Percentiles rank a stretch among this genome's conserved stretches.
Conservation (phyloP, 2,329 filamentous ascomycete genomes). For the Ciborinia camelliae region DNA sequence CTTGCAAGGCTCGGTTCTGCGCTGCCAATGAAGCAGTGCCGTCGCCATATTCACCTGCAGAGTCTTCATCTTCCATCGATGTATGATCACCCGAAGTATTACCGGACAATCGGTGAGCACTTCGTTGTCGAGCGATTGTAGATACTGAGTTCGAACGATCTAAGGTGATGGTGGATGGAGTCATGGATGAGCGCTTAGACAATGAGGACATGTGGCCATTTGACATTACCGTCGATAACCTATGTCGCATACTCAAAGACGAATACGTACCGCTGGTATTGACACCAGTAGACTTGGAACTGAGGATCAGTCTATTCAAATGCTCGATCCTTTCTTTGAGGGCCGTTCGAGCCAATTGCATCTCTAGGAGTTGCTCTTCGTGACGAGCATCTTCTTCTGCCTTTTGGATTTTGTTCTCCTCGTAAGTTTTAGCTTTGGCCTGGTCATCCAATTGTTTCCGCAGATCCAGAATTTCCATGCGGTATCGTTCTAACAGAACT, state of each 20-base stretch:
- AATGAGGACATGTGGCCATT: slow-evolving; percentile 47
- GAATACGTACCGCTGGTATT: slow-evolving; percentile 74
- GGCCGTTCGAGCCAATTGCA: slow-evolving; percentile 93
- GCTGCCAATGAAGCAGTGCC: slow-evolving; percentile 76
- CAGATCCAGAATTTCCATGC: slow-evolving; percentile 75
- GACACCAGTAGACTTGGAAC: slow-evolving; percentile 92
- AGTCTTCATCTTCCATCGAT: slow-evolving; percentile 60
- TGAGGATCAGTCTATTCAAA: slow-evolving; percentile 88
- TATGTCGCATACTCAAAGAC: slow-evolving; percentile 60
- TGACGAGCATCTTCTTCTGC: slow-evolving; percentile 81
- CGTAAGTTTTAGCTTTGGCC: slow-evolving; percentile 63
- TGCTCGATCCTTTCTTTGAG: slow-evolving; percentile 97
- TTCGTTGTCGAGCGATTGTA: slow-evolving; percentile 34
- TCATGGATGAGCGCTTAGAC: slow-evolving; percentile 66
- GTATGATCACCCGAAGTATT: slow-evolving; percentile 25
- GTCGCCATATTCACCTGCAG: slow-evolving; percentile 77
- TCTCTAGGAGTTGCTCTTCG: slow-evolving; percentile 96
- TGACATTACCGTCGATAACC: slow-evolving; percentile 48
- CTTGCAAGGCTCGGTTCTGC: slow-evolving; percentile 89
- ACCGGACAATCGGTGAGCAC: slow-evolving; percentile 27
- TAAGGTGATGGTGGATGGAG: slow-evolving; percentile 55
- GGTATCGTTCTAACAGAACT: slow-evolving; percentile 86
- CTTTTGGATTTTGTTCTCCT: slow-evolving; percentile 70
- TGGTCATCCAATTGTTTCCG: slow-evolving; percentile 79
- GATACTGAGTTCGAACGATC: slow-evolving; percentile 60